These are phyloP conservation scores for Tolypocladium ophioglossoides DNA, from an alignment of 2,329 filamentous ascomycete species.

Conservation along the genomic window DNA sequence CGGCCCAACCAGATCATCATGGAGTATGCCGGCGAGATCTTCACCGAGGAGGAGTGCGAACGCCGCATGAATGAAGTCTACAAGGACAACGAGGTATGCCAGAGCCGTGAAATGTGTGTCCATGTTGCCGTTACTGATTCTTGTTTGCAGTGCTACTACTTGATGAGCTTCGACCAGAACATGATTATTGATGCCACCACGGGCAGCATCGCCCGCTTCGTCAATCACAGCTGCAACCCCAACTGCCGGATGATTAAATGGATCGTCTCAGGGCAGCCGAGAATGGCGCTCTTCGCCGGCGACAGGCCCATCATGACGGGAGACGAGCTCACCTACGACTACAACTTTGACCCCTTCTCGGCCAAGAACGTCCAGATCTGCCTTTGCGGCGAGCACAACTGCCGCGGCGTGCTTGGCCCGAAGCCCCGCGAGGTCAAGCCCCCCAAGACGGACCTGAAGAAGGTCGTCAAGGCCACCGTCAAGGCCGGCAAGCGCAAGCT, in stretches of 20 bases:
- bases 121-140: background rate
- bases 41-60: constrained; percentile 89
- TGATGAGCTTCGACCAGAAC: constrained; percentile 97
- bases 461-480: constrained; percentile 25
- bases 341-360: constrained; percentile 61
- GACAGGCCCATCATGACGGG: constrained; percentile 85
- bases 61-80: constrained; percentile 88
- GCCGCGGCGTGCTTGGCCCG: constrained; percentile 53
- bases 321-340: constrained; percentile 93
- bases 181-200: constrained; percentile 97
- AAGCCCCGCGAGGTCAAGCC: constrained; percentile 46
- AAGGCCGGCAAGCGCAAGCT: constrained; percentile 47
- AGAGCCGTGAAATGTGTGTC: background rate
- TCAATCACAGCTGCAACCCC: constrained; percentile 94
- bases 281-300: constrained; percentile 94
- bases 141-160: constrained; percentile 79
- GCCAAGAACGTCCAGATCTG: constrained; percentile 59
- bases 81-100: constrained; percentile 77
- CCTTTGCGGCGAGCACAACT: constrained; percentile 52
- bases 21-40: constrained; percentile 96
- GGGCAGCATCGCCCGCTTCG: constrained; percentile 91
- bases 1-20: constrained; percentile 90
- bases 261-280: constrained; percentile 85
- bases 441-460: constrained; percentile 32
- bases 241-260: constrained; percentile 98